Evolutionary conservation across 140 eudicot species (phyloP).

Genomic region (Ambrosia hybrid): DNA sequence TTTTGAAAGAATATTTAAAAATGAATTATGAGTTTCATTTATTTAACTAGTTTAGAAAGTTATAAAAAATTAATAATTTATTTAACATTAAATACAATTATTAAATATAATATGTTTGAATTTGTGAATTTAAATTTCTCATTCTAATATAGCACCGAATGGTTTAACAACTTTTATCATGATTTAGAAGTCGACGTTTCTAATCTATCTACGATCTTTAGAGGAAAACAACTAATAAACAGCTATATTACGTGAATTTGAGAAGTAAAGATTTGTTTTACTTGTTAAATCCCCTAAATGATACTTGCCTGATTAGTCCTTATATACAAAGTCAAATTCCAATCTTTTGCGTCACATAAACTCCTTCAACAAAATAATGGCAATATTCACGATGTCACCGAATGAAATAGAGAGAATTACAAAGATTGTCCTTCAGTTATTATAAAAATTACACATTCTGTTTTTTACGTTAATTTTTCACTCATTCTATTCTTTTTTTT

Average conservation of each 20-base stretch:
- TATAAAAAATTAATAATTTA: no score
- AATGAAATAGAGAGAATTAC: no score
- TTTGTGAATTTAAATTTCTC: no score
- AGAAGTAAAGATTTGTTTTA: not conserved
- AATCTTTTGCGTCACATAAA: constrained; percentile 24
- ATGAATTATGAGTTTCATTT: no score
- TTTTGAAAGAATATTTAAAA: no score
- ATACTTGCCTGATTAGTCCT: not conserved
- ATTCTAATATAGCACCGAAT: not conserved
- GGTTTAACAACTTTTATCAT: not conserved
- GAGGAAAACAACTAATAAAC: not conserved
- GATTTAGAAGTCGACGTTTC: not conserved
- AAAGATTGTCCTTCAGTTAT: no score
- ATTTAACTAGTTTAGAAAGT: no score
- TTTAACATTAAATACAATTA: no score
- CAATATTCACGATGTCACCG: constrained; percentile 4
- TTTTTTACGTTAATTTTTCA: no score
- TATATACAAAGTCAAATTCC: not conserved
- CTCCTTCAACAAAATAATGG: constrained; percentile 12
- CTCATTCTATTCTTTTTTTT: no score
- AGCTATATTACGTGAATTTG: not conserved
- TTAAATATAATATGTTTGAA: no score
- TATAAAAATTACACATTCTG: no score
- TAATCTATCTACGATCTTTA: not conserved
- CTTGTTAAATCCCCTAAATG: constrained; percentile 12